Base-by-base conservation (phyloP, 2,329 filamentous ascomycete genomes). In the Trichoderma sp. region DNA sequence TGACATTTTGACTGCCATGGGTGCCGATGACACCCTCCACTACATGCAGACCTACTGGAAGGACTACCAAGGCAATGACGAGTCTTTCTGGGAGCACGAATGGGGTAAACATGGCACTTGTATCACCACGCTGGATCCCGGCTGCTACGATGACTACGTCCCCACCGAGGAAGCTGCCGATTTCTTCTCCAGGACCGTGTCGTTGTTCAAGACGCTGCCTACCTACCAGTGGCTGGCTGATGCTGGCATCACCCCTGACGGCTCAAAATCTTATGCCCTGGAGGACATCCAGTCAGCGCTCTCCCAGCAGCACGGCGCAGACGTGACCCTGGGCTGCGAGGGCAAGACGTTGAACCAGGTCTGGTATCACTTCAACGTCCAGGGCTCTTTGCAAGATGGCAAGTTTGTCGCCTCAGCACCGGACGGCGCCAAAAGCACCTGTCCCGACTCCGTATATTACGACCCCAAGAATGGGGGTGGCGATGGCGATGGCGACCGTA, bases 41-140 rank as follows among this genome's bases (percentile, higher is more conserved):
- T 91, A 89, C 78, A 94, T 94, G 92, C 81, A 86, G 65, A 87
- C 82, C 2, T 93, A 91, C 82, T 94, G 92, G 92, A 90, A 92
- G 78, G 89, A 91, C 77, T 88, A 90, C 80, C 78, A 86, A 63
- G 91, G 90, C 70, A 81, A 89, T 55, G 88, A 91, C 74, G 87
- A 91, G 75, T 81, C 81, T 12, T 88, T 94, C 75, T 94, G 92
- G 92, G 84, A 91, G 78, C 91, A 93, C 79, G 92, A 94, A 80
- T 93, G 90, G 90, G 84, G 84, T 74, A 94, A 93, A 79, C 92
- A 94, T 79, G 92, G 92, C 72, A 86, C 85, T 17, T 93, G 92
- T 81, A 88, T 93, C 74, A 89, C 85, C 75, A 94, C 92, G 0
- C 84, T 94, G 11, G 84, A 90, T 61, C 87, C 91, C 0, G 80